Evolutionary conservation across 2,329 filamentous ascomycete genomes (phyloP).

Genomic region (Amesomyces nigricolor): DNA sequence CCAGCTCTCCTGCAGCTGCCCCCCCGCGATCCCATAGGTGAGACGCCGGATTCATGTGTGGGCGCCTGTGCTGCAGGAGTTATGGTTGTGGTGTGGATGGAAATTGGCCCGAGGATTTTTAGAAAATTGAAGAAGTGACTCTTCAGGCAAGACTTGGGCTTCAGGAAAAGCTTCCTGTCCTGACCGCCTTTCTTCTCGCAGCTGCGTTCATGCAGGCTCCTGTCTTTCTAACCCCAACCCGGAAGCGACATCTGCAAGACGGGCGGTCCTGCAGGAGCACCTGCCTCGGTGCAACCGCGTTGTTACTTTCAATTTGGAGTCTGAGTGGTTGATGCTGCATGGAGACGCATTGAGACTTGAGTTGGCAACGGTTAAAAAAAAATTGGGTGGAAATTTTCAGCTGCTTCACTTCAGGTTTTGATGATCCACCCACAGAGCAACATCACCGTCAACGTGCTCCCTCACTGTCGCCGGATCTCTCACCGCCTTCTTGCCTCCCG

Average conservation of each 20-base stretch:
- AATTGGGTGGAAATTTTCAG: conserved; percentile 15
- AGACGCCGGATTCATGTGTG: conserved; percentile 18
- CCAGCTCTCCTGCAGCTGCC: conserved; percentile 5
- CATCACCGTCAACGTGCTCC: conserved; percentile 8
- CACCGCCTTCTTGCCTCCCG: conserved; percentile 8
- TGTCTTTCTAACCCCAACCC: conserved; percentile 19
- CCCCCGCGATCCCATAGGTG: neutral
- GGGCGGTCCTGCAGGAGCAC: conserved; percentile 3
- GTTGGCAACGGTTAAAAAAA: conserved; percentile 14
- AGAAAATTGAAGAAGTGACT: neutral
- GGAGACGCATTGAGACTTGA: conserved; percentile 19
- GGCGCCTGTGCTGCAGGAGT: conserved; percentile 18
- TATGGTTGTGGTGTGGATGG: conserved; percentile 2
- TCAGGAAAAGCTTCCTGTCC: neutral
- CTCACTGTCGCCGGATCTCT: conserved; percentile 3
- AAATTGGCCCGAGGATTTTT: conserved; percentile 1
- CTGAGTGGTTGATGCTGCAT: conserved; percentile 6
- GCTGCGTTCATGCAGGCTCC: neutral
- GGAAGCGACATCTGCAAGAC: neutral
- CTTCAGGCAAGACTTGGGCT: too few species aligned
- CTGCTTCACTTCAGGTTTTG: neutral
- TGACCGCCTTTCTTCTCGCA: conserved; percentile 22
- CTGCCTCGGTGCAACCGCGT: neutral
- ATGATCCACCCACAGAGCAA: conserved; percentile 17
- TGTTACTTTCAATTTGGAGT: neutral